Evolutionary conservation across 148 eudicot species (phyloP).

Genomic region (Dysphania ambrosioides): DNA sequence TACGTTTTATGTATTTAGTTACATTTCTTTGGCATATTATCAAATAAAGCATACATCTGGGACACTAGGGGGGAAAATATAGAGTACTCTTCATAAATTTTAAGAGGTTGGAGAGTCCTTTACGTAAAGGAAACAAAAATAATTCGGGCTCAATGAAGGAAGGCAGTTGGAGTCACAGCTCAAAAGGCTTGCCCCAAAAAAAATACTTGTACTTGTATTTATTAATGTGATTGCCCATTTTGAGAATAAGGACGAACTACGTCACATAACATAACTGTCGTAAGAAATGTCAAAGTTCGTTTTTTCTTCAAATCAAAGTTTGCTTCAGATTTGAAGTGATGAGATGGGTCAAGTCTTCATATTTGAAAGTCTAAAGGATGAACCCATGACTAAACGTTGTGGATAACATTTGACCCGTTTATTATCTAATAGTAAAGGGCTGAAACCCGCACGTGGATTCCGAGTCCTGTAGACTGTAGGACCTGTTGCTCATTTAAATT

Average conservation of each 20-base stretch:
- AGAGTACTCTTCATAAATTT: too few species aligned
- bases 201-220: too few species aligned
- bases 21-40: too few species aligned
- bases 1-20: too few species aligned
- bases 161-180: slow-evolving; percentile 15
- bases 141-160: neutral
- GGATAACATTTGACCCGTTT: slow-evolving; percentile 7
- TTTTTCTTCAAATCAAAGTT: too few species aligned
- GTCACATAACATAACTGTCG: neutral
- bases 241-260: neutral
- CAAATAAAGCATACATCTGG: too few species aligned
- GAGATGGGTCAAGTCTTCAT: slow-evolving; percentile 6
- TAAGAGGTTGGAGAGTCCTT: slow-evolving; percentile 3
- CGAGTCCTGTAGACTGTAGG: neutral
- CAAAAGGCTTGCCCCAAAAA: slow-evolving; percentile 8
- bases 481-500: neutral
- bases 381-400: neutral
- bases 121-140: slow-evolving; percentile 27
- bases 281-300: slow-evolving; percentile 19
- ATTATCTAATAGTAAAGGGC: too few species aligned
- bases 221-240: neutral
- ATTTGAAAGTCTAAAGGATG: slow-evolving; percentile 1
- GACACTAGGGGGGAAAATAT: too few species aligned
- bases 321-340: neutral
- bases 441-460: slow-evolving; percentile 12